A percentile compares a stretch with the other conserved stretches of the same genome.
phyloP scores from a whole-genome alignment of 345 rosid genomes.

The Mangifera indica region DNA sequence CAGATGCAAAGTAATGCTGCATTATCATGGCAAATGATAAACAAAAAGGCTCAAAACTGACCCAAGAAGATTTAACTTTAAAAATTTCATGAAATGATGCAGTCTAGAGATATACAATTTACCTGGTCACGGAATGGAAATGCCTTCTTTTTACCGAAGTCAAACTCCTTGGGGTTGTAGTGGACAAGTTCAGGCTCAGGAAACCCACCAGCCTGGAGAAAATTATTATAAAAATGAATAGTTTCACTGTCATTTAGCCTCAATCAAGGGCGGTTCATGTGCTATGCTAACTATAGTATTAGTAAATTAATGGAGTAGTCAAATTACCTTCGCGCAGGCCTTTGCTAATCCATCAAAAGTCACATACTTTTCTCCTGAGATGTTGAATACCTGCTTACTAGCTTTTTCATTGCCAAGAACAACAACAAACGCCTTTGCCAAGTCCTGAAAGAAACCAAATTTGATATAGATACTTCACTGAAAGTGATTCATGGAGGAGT shows the following conservation, averaged over 20 bases:
- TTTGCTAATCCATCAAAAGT: slow-evolving; percentile 89
- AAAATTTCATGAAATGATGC: too few species aligned
- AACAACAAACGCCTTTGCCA: slow-evolving; percentile 71
- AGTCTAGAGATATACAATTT: slow-evolving; percentile 4
- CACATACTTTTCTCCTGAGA: slow-evolving; percentile 88
- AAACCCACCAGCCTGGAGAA: slow-evolving; percentile 80
- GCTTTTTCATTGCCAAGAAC: slow-evolving; percentile 92
- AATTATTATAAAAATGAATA: not conserved
- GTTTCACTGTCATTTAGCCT: not conserved
- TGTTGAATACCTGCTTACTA: slow-evolving; percentile 82
- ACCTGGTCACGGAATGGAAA: slow-evolving; percentile 99
- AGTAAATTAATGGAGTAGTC: too few species aligned
- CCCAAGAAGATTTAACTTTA: too few species aligned
- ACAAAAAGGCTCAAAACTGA: too few species aligned
- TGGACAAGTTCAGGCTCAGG: slow-evolving; percentile 92
- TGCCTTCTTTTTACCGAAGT: slow-evolving; percentile 95
- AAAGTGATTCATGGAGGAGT: not conserved
- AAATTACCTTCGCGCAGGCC: slow-evolving; percentile 93
- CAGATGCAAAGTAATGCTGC: slow-evolving; percentile 96
- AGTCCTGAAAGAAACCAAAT: slow-evolving; percentile 46
- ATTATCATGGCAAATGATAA: slow-evolving; percentile 13
- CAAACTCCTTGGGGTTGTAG: slow-evolving; percentile 88
- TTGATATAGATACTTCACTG: not conserved
- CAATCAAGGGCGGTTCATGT: not conserved
- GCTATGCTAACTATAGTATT: too few species aligned